Base-by-base conservation (phyloP, 2,329 filamentous ascomycete species). In the Achaetomium macrosporum region DNA sequence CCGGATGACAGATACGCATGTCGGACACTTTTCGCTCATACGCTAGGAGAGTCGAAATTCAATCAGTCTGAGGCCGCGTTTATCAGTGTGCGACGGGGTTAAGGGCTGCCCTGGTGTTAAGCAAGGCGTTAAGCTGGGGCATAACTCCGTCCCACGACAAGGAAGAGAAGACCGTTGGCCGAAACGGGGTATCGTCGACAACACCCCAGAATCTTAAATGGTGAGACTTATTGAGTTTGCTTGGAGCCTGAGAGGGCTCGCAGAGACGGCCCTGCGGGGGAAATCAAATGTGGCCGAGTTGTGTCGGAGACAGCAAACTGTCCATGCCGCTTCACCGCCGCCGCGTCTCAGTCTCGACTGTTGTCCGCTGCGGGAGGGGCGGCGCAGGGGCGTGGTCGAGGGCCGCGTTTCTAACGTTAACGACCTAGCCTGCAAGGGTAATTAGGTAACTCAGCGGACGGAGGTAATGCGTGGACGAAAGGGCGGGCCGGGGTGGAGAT, bases 291-390 rank as follows among this genome's bases (percentile, higher is more conserved):
- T 45, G 52, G 52, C 48, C 57, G 55, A 57, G 47, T 49, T 39
- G 43, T 46, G 25, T 42, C 49, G 45, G 51, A 48, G 50, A 49
- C 53, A 39, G 39, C 44, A 57, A 50, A 51, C 19, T 20, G 43
- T 41, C 42, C 40, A 36, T 37, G 45, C 44, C 36, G 49, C 53
- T 40, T 58, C 59, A 59, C 59, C 59, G 59, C 59, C 55, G 59
- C 59, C 47, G 54, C 55, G 51, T 54, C 50, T 51, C 49, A 53
- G 55, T 52, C 17, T 51, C 9, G 45, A 41, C 19, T 43, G 31
- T 16, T 47, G 19, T 39, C 31, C 41, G 46, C 47, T 51, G 48
- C 36, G 29, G 43, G 47, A 53, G 51, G 49, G 49, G 51, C 57
- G 58, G 54, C 57, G 55, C 47, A 57, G 52, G n/a, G 54, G 46